phyloP scores from a whole-genome alignment of 2,329 filamentous ascomycete genomes.

The Daldinia sp. region DNA sequence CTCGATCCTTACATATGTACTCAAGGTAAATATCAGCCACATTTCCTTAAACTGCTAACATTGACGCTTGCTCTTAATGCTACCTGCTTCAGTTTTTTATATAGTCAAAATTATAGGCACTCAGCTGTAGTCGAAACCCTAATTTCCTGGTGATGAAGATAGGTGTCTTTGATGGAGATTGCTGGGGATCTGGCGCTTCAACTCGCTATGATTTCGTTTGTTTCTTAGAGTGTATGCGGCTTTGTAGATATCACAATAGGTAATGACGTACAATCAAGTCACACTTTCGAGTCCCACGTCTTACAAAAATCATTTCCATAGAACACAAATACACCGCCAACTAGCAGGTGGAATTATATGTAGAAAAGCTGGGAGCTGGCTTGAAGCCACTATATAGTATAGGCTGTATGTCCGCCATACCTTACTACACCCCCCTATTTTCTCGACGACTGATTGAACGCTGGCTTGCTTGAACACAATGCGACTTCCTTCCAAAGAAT shows the following conservation, averaged over 20 bases:
- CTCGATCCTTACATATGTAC: not conserved
- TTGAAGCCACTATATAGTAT: conserved; percentile 8
- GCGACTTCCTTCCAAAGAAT: conserved; percentile 11
- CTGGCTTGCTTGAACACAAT: conserved; percentile 1
- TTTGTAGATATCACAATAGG: not conserved
- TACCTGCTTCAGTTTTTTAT: no score
- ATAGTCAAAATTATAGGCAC: no score
- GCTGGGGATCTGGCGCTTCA: no score
- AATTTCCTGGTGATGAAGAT: no score
- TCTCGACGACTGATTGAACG: not conserved
- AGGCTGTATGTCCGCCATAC: conserved; percentile 2
- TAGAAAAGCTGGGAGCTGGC: conserved; percentile 1
- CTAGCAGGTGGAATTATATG: not conserved
- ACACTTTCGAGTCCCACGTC: not conserved
- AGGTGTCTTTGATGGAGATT: no score
- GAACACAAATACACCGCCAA: not conserved
- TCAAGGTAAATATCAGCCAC: conserved; percentile 16
- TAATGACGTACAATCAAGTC: not conserved
- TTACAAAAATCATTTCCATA: no score
- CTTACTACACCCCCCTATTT: not conserved
- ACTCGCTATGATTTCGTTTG: no score
- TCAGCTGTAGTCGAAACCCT: no score
- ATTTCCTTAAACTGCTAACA: not conserved
- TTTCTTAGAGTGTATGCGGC: no score
- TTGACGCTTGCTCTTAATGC: not conserved